These are phyloP conservation scores for Inga leiocalycina DNA, from an alignment of 306 rosid species.

Conservation along the genomic window DNA sequence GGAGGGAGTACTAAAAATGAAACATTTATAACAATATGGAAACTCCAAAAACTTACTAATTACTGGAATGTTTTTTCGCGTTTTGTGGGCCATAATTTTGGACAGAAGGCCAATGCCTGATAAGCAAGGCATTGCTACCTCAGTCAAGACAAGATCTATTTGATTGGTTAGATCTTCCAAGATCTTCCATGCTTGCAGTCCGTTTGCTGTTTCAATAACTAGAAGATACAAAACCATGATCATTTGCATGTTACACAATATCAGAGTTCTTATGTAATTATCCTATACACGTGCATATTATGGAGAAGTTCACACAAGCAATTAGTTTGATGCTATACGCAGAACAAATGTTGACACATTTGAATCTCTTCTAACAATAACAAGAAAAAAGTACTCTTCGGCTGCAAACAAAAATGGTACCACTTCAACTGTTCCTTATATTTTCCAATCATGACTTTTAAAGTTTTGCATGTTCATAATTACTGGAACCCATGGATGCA, in stretches of 20 bases:
- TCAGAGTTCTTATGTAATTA: neutral
- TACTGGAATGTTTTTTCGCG: slow-evolving; percentile 79
- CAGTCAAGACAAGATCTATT: slow-evolving; percentile 83
- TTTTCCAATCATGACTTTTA: slow-evolving; percentile 4
- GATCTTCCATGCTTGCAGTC: slow-evolving; percentile 91
- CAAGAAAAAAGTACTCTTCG: neutral
- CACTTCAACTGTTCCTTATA: neutral
- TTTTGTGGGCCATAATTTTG: slow-evolving; percentile 86
- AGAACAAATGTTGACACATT: slow-evolving; percentile 13
- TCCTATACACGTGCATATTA: neutral
- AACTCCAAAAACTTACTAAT: slow-evolving; percentile 71
- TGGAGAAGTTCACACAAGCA: neutral
- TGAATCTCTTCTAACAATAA: neutral
- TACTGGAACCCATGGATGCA: neutral
- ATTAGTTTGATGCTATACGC: slow-evolving; percentile 1
- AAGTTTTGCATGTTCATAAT: neutral
- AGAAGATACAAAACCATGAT: slow-evolving; percentile 30
- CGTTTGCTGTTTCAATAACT: slow-evolving; percentile 84
- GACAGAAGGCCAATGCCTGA: slow-evolving; percentile 84
- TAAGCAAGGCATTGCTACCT: slow-evolving; percentile 84
- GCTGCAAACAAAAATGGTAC: neutral
- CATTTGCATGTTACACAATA: neutral
- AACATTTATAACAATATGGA: slow-evolving; percentile 17
- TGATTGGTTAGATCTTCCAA: slow-evolving; percentile 82
- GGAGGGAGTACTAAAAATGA: slow-evolving; percentile 8